These are phyloP conservation scores for Solanum lignicaule DNA, from an alignment of 257 asterid genomes.

Conservation along the genomic window DNA sequence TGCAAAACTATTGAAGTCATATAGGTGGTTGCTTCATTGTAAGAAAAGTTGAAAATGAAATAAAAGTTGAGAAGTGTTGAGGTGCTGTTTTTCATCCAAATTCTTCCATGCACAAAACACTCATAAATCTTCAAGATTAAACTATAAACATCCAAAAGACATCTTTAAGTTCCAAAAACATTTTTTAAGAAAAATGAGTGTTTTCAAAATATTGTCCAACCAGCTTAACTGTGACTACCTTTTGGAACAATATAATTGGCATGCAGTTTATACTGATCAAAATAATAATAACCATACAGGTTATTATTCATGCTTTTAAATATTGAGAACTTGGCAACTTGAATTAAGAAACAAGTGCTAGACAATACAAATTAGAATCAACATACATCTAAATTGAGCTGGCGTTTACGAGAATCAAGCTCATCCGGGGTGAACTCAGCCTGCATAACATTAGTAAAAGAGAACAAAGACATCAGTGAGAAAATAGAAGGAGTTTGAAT, in stretches of 20 bases:
- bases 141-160: not conserved
- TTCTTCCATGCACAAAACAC: not conserved
- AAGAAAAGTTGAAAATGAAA: not conserved
- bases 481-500: not conserved
- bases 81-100: not conserved
- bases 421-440: conserved; percentile 89
- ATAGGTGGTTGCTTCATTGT: not conserved
- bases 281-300: not conserved
- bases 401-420: conserved; percentile 60
- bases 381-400: conserved; percentile 36
- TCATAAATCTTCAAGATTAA: not conserved
- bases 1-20: not conserved
- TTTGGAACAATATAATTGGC: not conserved
- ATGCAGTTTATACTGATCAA: not conserved
- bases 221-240: not conserved
- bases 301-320: not conserved
- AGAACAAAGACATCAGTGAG: not conserved
- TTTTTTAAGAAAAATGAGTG: not conserved
- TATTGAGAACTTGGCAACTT: not conserved
- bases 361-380: not conserved
- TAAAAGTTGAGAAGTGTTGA: not conserved
- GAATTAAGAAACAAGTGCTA: not conserved
- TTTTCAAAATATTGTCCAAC: not conserved
- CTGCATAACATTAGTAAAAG: conserved; percentile 18
- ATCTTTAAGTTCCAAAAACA: not conserved